A percentile compares a stretch with the other conserved stretches of the same genome.
These are phyloP conservation scores for Diplogelasinospora grovesii DNA, from an alignment of 495 filamentous ascomycete genomes.

Conservation along the genomic window DNA sequence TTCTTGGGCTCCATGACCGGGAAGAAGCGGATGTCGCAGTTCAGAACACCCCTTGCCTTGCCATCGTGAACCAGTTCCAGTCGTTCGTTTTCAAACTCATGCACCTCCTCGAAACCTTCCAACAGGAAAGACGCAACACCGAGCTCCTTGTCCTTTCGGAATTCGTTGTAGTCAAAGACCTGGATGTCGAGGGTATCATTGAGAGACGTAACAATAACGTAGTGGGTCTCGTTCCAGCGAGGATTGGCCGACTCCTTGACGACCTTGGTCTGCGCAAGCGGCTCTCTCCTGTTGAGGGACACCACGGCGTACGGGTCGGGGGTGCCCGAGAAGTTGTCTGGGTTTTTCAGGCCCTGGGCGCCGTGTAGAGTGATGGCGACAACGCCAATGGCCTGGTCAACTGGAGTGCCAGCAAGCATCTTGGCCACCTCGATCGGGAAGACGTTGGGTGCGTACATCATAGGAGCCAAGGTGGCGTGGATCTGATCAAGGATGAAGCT, in stretches of 20 bases:
- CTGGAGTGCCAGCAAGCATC: constrained; percentile 90
- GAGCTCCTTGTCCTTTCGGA: constrained; percentile 92
- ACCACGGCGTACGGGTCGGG: constrained; percentile 86
- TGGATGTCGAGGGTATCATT: constrained; percentile 77
- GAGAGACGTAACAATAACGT: constrained; percentile 85
- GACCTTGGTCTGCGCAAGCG: constrained; percentile 83
- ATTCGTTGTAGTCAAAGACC: constrained; percentile 90
- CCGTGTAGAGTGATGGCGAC: constrained; percentile 86
- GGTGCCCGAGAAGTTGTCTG: constrained; percentile 87
- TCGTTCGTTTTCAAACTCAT: constrained; percentile 73
- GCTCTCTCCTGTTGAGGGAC: constrained; percentile 74
- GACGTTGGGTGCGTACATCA: constrained; percentile 96
- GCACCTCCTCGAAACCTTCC: constrained; percentile 68
- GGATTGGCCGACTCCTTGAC: constrained; percentile 79
- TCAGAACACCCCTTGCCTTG: constrained; percentile 70
- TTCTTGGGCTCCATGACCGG: constrained; percentile 71
- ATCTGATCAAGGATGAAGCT: constrained; percentile 93
- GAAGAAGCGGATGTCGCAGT: constrained; percentile 88
- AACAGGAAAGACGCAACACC: constrained; percentile 78
- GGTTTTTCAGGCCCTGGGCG: constrained; percentile 86
- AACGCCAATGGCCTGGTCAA: constrained; percentile 95
- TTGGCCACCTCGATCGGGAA: constrained; percentile 99
- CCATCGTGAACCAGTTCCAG: constrained; percentile 82
- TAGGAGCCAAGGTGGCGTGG: constrained; percentile 82
- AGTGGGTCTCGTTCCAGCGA: constrained; percentile 93